Base-by-base conservation (phyloP, 331 rosid species). In the Stylosanthes scabra region DNA sequence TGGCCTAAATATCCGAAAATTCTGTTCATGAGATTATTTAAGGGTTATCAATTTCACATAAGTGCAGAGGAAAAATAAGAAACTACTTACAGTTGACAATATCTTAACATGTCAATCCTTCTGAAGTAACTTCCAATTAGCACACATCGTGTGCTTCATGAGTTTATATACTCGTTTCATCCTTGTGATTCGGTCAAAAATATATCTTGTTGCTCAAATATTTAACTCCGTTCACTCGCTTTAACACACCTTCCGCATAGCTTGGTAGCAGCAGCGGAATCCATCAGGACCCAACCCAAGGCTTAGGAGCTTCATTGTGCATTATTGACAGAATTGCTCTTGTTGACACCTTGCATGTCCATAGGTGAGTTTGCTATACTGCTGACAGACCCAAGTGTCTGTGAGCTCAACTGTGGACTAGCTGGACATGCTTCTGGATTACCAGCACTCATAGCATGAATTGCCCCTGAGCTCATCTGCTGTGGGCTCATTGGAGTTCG, bases 401-500 rank as follows among this genome's bases (percentile, higher is more conserved):
- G 98, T 68, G 98, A 91, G 80, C 96, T 93, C 86, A 91, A 83
- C 88, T 89, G 97, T 60, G 98, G 97, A 81, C 98, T 94, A 2
- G 97, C 91, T 0, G 97, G 99, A 85, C 97, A 95, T 66, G 84
- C 89, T 74, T 90, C 99, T 5, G 90, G 93, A 80, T 91, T 95
- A 52, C 97, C 97, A 11, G 99, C 83, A 80, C 92, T 88, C 78
- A 88, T 81, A 42, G 86, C 93, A 78, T 88, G 99, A 50, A 95
- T 79, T 54, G 97, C 90, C 62, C 99, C 97, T 8, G 99, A 86
- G 82, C 96, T 95, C 82, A 95, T 70, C 63, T 89, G 90, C 52
- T 88, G 96, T 0, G 97, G 99, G 74, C 99, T 95, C 99, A 95
- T 88, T 0, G 97, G 97, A 80, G 97, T 95, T 79, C 97, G 80